phyloP scores from a whole-genome alignment of 1,284 basidiomycete species.

The Gymnopus androsaceus region DNA sequence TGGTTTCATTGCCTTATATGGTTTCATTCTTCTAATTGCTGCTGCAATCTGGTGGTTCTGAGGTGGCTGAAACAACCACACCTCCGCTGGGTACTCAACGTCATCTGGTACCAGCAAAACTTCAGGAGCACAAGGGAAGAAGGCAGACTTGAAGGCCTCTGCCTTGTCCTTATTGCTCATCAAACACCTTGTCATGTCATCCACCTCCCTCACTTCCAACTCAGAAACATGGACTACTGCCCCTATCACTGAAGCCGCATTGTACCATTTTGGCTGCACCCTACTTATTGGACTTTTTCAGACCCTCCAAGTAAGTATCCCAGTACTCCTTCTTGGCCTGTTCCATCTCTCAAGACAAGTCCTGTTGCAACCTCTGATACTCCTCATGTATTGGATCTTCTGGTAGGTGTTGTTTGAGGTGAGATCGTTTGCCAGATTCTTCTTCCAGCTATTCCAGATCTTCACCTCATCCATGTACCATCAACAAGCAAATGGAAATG shows the following conservation, averaged over 20 bases:
- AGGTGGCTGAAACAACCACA: conserved; percentile 14
- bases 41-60: conserved; percentile 21
- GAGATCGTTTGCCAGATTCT: not conserved
- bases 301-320: not conserved
- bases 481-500: not conserved
- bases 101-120: conserved; percentile 1
- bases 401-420: not conserved
- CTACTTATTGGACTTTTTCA: not conserved
- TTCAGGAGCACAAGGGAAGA: conserved; percentile 20
- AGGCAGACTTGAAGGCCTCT: conserved; percentile 46
- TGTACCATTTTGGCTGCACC: not conserved
- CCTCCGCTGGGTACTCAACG: conserved; percentile 25
- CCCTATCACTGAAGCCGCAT: not conserved
- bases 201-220: not conserved
- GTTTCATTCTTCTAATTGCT: conserved; percentile 22
- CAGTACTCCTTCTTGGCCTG: not conserved
- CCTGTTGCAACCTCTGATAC: not conserved
- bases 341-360: not conserved
- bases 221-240: not conserved
- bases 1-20: conserved; percentile 33
- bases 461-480: not conserved
- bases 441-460: not conserved
- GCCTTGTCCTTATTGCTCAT: conserved; percentile 39
- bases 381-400: not conserved
- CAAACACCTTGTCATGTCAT: too few relatives aligned